Base-by-base conservation (phyloP, 495 filamentous ascomycete species). In the Daldinia childiae region DNA sequence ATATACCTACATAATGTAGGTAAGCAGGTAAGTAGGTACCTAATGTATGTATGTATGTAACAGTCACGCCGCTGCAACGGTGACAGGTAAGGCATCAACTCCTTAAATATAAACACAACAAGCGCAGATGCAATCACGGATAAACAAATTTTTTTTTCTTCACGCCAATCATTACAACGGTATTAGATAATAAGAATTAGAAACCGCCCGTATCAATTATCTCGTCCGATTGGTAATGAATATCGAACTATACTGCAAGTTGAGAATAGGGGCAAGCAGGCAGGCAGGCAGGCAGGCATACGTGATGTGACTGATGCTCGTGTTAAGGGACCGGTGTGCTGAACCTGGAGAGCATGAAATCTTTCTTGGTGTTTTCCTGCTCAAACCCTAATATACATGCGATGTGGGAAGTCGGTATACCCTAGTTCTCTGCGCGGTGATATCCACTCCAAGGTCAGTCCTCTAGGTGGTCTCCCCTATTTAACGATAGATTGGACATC, bases 1-100 rank as follows among this genome's bases (percentile, higher is more conserved):
- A 29, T 29, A 29, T 30, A 30, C 0, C n/a, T n/a, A n/a, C n/a
- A n/a, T n/a, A n/a, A n/a, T n/a, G 6, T 29, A 29, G 3, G 0
- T 34, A 34, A 34, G 19, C 41, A 52, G 50, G 12, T n/a, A 15
- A n/a, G 7, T n/a, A n/a, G n/a, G n/a, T n/a, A n/a, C n/a, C n/a
- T n/a, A n/a, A n/a, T n/a, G n/a, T n/a, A n/a, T n/a, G n/a, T n/a
- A n/a, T n/a, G n/a, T 62, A 43, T 50, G 51, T 59, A 66, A 30
- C 52, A 48, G 38, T 65, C 58, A 57, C 65, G 58, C n/a, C 58
- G 50, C 38, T 68, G 65, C 30, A 55, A 68, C 65, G 51, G 65
- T 68, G 65, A 68, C 43, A n/a, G 9, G 30, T 2, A 9, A 48
- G n/a, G 19, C 43, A 24, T 9, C 34, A 48, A 48, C 43, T 48